Base-by-base conservation (phyloP, 805 yeast species). In the Candida fluviatilis region DNA sequence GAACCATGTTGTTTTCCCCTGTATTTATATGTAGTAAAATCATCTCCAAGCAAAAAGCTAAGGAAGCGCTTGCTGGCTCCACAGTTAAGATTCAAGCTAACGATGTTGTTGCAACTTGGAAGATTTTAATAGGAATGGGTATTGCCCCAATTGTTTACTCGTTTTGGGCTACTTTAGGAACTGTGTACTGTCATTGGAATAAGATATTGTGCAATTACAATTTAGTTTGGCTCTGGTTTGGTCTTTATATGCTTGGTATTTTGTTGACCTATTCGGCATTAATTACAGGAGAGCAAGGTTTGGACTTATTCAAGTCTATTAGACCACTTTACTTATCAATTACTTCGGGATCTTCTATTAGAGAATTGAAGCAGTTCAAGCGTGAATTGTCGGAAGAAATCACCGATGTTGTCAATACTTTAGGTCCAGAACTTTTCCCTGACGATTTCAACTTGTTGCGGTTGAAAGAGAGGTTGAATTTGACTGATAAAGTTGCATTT, bases 51-150 rank as follows among this genome's bases (percentile, higher is more conserved):
- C 69, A 71, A 41, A 89, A 90, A 60, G 88, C 91, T 23, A 69
- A 62, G 40, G 74, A 77, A 34, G 99, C 98, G 0, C 69, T 93
- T 43, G 90, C 89, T 8, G 82, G 75, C 5, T 89, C 97, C 0
- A 75, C 89, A 0, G 99, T 93, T 16, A 93, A 93, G 58, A 82
- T 93, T 43, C 80, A 81, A 54, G 99, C 95, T 13, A 83, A 80
- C 40, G 99, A 93, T 60, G 97, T 93, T 18, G 76, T 93, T 42
- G 98, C 98, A 2, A 90, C 98, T 1, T 93, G 99, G 99, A 93
- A 93, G 61, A 82, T 93, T 34, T 69, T 93, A 46, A 88, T 91
- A 28, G 80, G 90, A 24, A 75, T 93, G 76, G 95, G 91, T 4
- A 64, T 87, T 38, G 95, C 97, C 0, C 99, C 99, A 2, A 58